Evolutionary conservation across 441 rosid genomes (phyloP).

Genomic region (Theobroma grandiflorum): DNA sequence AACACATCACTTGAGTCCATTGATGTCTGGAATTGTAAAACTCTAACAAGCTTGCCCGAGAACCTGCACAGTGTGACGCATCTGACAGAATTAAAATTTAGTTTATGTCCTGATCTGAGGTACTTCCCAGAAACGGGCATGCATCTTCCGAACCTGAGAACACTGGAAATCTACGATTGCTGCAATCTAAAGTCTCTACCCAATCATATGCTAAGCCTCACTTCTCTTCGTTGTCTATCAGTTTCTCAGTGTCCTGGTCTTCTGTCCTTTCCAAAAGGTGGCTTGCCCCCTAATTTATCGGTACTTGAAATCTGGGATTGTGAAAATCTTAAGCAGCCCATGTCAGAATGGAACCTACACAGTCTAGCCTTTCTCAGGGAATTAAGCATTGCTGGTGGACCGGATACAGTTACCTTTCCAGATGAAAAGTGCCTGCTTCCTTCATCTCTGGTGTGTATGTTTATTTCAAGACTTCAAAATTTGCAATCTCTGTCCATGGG

Average conservation of each 20-base stretch:
- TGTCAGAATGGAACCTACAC: slow-evolving; percentile 23
- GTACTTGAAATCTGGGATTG: slow-evolving; percentile 28
- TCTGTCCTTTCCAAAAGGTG: slow-evolving; percentile 38
- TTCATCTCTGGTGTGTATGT: background rate
- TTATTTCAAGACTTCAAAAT: background rate
- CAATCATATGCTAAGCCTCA: slow-evolving; percentile 28
- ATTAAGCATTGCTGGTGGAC: slow-evolving; percentile 14
- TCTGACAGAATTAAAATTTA: slow-evolving; percentile 19
- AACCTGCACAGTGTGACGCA: slow-evolving; percentile 22
- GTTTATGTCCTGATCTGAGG: background rate
- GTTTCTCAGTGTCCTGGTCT: slow-evolving; percentile 33
- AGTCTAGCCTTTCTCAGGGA: slow-evolving; percentile 22
- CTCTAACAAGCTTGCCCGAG: slow-evolving; percentile 5
- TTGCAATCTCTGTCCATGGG: slow-evolving; percentile 20
- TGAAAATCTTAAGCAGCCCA: slow-evolving; percentile 16
- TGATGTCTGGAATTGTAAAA: background rate
- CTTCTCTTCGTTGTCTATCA: slow-evolving; percentile 34
- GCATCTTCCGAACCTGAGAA: slow-evolving; percentile 14
- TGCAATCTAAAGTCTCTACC: slow-evolving; percentile 39
- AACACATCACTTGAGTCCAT: slow-evolving; percentile 21
- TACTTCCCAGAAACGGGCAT: slow-evolving; percentile 29
- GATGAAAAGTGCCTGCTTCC: slow-evolving; percentile 28
- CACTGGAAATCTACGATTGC: slow-evolving; percentile 20
- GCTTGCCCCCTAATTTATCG: slow-evolving; percentile 36
- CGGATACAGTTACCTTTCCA: slow-evolving; percentile 20